Percentiles rank a stretch among this genome's conserved stretches.
Evolutionary conservation across 495 filamentous ascomycete genomes (phyloP).

Genomic region (Alectoria sarmentosa): DNA sequence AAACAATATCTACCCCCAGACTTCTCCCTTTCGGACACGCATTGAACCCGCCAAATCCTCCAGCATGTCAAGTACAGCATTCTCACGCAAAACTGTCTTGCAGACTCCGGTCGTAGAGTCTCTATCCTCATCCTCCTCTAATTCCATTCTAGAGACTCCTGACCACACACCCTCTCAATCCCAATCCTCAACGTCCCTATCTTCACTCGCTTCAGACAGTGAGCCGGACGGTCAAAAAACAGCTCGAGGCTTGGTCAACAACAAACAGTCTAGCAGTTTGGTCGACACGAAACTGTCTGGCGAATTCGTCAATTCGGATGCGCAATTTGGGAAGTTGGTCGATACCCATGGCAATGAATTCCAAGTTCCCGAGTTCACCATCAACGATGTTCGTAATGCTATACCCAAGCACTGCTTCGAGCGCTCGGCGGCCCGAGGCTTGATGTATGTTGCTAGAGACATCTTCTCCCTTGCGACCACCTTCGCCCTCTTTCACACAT

Average conservation of each 20-base stretch:
- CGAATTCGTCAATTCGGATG: not conserved
- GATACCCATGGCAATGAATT: conserved; percentile 65
- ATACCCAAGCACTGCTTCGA: conserved; percentile 57
- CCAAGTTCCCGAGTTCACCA: conserved; percentile 62
- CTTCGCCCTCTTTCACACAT: conserved; percentile 59
- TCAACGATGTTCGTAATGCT: conserved; percentile 63
- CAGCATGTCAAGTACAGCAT: not conserved
- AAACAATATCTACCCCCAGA: not conserved
- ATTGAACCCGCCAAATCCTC: not conserved
- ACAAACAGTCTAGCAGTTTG: conserved; percentile 1
- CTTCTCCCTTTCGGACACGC: not conserved
- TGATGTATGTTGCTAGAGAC: conserved; percentile 59
- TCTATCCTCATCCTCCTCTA: conserved; percentile 45
- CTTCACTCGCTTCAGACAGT: conserved; percentile 66
- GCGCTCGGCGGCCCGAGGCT: conserved; percentile 51
- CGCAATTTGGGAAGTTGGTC: conserved; percentile 32
- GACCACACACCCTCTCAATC: conserved; percentile 65
- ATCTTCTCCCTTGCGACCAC: conserved; percentile 45
- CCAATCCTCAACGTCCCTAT: conserved; percentile 82
- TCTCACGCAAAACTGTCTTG: not conserved
- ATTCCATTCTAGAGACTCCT: conserved; percentile 58
- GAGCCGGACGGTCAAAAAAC: conserved; percentile 19
- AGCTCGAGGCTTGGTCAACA: not conserved
- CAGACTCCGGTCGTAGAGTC: not conserved
- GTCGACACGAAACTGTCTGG: conserved; percentile 5